phyloP scores from a whole-genome alignment of 192 early-diverging fungal species.

The Entophlyctis luteolus region DNA sequence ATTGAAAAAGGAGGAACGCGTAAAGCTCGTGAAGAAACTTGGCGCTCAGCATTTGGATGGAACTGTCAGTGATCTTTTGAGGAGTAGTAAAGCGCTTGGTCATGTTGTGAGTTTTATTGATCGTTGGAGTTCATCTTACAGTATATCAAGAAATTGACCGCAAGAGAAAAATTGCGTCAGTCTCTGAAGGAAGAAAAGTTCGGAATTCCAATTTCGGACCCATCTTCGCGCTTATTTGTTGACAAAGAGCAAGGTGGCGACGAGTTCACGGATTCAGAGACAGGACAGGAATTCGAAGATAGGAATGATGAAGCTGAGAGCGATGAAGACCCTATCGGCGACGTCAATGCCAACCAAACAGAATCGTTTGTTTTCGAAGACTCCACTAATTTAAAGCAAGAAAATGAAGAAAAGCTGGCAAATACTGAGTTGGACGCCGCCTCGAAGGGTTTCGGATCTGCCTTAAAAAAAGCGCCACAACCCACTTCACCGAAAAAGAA shows the following conservation, averaged over 20 bases:
- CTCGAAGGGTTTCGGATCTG: conserved; percentile 25
- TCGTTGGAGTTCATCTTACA: background rate
- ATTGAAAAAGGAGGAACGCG: conserved; percentile 56
- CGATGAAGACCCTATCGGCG: background rate
- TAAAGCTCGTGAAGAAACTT: conserved; percentile 47
- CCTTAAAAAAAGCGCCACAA: conserved; percentile 24
- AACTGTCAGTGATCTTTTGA: conserved; percentile 29
- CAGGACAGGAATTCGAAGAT: too few relatives aligned
- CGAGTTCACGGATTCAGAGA: conserved; percentile 18
- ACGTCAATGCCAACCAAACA: background rate
- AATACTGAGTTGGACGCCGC: background rate
- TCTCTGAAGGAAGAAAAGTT: conserved; percentile 45
- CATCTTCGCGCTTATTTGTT: conserved; percentile 23
- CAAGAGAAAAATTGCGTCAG: conserved; percentile 39
- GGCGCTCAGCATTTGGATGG: conserved; percentile 32
- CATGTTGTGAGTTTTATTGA: conserved; percentile 23
- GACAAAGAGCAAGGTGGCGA: conserved; percentile 30
- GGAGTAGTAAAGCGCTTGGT: conserved; percentile 43
- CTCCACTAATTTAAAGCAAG: conserved; percentile 24
- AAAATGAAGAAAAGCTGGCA: conserved; percentile 6
- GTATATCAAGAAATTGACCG: conserved; percentile 34
- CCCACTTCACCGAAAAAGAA: conserved; percentile 26
- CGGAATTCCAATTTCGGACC: conserved; percentile 37
- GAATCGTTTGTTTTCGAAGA: background rate
- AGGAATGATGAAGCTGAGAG: conserved; percentile 15